Base-by-base conservation (phyloP, 192 early-diverging fungal genomes). In the Borealophlyctis nickersoniae region DNA sequence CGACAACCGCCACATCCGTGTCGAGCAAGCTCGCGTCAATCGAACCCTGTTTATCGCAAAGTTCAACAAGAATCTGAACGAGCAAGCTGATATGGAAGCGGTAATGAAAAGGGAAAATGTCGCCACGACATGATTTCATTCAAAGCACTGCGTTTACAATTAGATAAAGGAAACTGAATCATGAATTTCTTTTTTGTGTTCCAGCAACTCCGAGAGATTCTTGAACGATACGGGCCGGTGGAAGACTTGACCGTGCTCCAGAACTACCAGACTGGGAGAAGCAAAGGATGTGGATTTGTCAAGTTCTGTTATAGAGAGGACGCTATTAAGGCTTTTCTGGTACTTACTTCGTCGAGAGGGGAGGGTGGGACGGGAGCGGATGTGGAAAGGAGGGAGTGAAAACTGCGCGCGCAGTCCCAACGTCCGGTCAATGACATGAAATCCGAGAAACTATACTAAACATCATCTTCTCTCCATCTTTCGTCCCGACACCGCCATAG, bases 21-120 rank as follows among this genome's bases (percentile, higher is more conserved):
- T 89, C 49, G 89, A 91, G 68, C 83, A 86, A 45, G 89, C 89
- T 11, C 67, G 84, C 62, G 89, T 91, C 5, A 89, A 91, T 58
- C 76, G 89, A 30, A 89, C 89, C 4, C 62, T 91, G 4, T 87
- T 85, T 66, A 61, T 89, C 27, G 76, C 68, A 0, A 73, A 77
- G 49, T 74, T 87, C 23, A 31, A 55, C 48, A 56, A 65, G 19
- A 49, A 66, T 5, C 67, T 79, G 22, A 73, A 52, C 5, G 75
- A 83, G 62, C 61, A 77, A 61, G 83, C 77, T 23, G 55, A 53
- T 30, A 16, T 59, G 22, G 58, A 71, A 50, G 31, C 52, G 34
- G 34, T 45, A 19, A 36, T n/a, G n/a, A n/a, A n/a, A n/a, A n/a
- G n/a, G n/a, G n/a, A n/a, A n/a, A n/a, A n/a, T n/a, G n/a, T n/a